Evolutionary conservation across 257 asterid genomes (phyloP).

Genomic region (Paraleonurus japonicus): DNA sequence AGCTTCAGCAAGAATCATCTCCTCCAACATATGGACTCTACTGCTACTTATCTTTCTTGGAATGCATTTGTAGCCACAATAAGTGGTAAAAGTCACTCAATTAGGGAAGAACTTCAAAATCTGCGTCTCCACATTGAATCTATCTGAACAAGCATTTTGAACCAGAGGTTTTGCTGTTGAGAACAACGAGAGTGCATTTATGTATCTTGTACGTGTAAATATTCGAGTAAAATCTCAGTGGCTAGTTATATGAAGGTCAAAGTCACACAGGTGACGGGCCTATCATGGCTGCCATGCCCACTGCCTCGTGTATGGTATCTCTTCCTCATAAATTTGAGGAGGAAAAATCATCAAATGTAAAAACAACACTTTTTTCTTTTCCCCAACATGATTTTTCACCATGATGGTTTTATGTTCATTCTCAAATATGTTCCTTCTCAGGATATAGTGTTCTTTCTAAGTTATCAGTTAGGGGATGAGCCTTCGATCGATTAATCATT

Average conservation of each 20-base stretch:
- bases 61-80: slow-evolving; percentile 39
- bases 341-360: slow-evolving; percentile 50
- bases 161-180: slow-evolving; percentile 42
- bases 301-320: slow-evolving; percentile 53
- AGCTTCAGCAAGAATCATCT: slow-evolving; percentile 54
- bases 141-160: slow-evolving; percentile 3
- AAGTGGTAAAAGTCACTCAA: slow-evolving; percentile 22
- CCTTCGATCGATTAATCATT: neutral
- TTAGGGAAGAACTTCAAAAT: neutral
- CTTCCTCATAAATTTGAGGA: slow-evolving; percentile 45
- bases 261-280: slow-evolving; percentile 95
- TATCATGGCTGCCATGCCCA: slow-evolving; percentile 39
- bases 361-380: slow-evolving; percentile 43
- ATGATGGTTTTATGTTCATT: neutral
- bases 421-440: neutral
- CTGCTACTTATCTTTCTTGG: slow-evolving; percentile 35
- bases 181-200: slow-evolving; percentile 58
- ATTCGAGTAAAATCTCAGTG: slow-evolving; percentile 44
- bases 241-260: slow-evolving; percentile 72
- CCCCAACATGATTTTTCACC: slow-evolving; percentile 19
- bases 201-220: slow-evolving; percentile 62
- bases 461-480: neutral
- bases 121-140: neutral
- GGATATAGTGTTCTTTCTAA: slow-evolving; percentile 1
- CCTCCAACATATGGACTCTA: slow-evolving; percentile 41